Conservation (phyloP, 306 rosid genomes). For the Benincasa hispida region DNA sequence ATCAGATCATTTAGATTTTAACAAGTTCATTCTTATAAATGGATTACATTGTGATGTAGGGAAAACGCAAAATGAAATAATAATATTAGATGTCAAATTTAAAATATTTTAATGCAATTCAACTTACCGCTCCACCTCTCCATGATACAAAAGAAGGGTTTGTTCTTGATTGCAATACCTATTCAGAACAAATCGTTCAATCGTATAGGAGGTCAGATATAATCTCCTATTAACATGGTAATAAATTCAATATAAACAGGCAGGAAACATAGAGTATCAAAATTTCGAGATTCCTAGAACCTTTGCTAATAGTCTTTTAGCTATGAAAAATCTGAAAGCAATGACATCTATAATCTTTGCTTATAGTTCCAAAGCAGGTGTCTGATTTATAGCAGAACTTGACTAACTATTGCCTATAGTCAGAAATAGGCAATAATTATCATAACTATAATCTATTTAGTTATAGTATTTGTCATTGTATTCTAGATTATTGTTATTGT, state of each 20-base stretch:
- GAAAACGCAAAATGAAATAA: background rate
- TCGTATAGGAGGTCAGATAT: slow-evolving; percentile 1
- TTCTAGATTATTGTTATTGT: background rate
- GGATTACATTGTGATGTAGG: background rate
- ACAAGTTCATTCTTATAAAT: background rate
- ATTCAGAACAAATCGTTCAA: slow-evolving; percentile 4
- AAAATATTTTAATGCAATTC: background rate
- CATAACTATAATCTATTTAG: background rate
- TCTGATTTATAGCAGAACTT: background rate
- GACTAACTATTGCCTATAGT: background rate
- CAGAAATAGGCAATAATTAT: no score
- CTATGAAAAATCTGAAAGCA: background rate
- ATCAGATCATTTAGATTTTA: background rate
- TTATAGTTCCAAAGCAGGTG: no score
- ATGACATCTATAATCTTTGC: background rate
- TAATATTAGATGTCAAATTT: background rate
- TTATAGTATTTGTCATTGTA: background rate
- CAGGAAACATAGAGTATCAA: background rate
- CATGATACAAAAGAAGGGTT: slow-evolving; percentile 64
- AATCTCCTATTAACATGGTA: background rate
- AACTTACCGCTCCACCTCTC: slow-evolving; percentile 98
- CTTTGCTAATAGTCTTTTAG: background rate
- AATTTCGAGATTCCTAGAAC: background rate
- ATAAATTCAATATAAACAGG: background rate
- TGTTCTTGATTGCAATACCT: slow-evolving; percentile 84